Evolutionary conservation across 441 rosid species (phyloP).

Genomic region (Macaranga tanarius): DNA sequence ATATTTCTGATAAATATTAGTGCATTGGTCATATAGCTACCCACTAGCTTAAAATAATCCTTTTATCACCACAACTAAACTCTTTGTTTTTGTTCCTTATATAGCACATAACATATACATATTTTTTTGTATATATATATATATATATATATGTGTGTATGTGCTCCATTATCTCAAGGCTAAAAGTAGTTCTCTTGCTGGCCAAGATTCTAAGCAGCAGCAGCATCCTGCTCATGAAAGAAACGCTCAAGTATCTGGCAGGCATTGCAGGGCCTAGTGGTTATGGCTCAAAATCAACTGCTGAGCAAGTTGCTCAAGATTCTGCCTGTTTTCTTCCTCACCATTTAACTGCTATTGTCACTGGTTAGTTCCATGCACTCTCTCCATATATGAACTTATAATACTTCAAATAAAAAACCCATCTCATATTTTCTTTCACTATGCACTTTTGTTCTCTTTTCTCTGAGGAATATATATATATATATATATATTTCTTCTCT

Average conservation of each 20-base stretch:
- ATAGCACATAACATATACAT: background rate
- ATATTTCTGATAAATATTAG: background rate
- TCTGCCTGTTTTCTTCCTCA: conserved; percentile 24
- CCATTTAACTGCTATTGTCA: conserved; percentile 73
- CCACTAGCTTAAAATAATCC: background rate
- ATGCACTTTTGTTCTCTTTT: background rate
- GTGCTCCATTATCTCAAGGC: conserved; percentile 3
- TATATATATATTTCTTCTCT: background rate
- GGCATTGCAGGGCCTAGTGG: conserved; percentile 94
- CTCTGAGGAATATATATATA: background rate
- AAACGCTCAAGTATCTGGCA: conserved; percentile 65
- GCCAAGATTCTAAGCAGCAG: conserved; percentile 24
- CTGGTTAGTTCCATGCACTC: conserved; percentile 47
- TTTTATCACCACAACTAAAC: background rate
- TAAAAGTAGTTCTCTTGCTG: conserved; percentile 26
- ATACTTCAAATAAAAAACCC: background rate
- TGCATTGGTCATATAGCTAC: background rate
- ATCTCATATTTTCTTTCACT: background rate
- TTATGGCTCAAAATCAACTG: conserved; percentile 87
- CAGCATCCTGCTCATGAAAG: conserved; percentile 53
- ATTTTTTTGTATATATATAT: background rate
- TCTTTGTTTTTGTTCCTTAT: conserved; percentile 1
- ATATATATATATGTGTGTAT: conserved; percentile 12
- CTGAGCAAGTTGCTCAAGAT: conserved; percentile 66
- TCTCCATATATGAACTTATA: no score